Conservation (phyloP, 225 moss, liverwort and hornwort genomes). For the Polytrichum commune region DNA sequence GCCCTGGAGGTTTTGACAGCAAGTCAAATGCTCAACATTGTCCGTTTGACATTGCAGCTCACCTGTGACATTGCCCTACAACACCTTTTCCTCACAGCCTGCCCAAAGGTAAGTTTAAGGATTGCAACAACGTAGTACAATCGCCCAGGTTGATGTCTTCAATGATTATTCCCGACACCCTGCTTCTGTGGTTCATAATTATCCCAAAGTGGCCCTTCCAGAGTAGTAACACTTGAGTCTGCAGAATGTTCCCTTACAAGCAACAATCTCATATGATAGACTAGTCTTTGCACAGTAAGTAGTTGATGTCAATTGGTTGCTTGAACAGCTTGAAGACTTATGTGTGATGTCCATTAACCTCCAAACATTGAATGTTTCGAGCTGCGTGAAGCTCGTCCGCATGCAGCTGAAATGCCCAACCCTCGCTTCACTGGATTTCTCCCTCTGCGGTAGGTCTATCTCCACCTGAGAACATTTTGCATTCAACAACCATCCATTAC, state of each 20-base stretch:
- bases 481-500: too few relatives aligned
- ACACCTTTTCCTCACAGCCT: too few relatives aligned
- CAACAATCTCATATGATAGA: too few relatives aligned
- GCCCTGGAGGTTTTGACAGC: conserved; percentile 49
- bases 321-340: conserved; percentile 9
- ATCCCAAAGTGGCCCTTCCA: too few relatives aligned
- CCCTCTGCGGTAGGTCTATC: conserved; percentile 1
- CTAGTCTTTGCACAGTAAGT: too few relatives aligned
- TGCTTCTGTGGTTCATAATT: too few relatives aligned
- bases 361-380: conserved; percentile 15
- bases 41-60: conserved; percentile 47
- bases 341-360: conserved; percentile 2
- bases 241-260: too few relatives aligned
- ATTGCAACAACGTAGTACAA: too few relatives aligned
- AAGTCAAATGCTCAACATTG: conserved; percentile 52
- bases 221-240: too few relatives aligned
- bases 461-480: neutral
- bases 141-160: too few relatives aligned
- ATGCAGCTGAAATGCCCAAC: conserved; percentile 29
- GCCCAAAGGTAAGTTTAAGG: too few relatives aligned
- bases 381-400: neutral
- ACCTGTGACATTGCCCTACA: neutral
- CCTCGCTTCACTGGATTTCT: neutral
- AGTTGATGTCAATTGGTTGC: neutral
- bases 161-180: too few relatives aligned